Conservation (phyloP, 805 yeast genomes). For the Zygosaccharomyces gambellarensis region DNA sequence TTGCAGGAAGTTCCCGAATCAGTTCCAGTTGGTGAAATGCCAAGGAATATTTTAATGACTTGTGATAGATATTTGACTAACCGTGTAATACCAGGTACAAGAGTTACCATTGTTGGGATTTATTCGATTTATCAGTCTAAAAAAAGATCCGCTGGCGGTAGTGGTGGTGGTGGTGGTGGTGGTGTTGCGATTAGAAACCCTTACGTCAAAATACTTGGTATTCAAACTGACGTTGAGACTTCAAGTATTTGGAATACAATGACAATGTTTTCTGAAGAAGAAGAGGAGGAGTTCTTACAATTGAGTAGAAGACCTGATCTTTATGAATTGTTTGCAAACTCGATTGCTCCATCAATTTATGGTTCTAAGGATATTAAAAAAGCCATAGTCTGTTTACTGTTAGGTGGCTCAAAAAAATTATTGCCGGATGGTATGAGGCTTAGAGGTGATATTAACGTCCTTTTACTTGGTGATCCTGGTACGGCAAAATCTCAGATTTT, state of each 20-base stretch:
- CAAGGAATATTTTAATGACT: constrained; percentile 82
- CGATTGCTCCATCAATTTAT: constrained; percentile 95
- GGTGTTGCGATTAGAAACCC: constrained; percentile 89
- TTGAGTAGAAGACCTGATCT: constrained; percentile 79
- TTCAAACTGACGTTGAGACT: constrained; percentile 75
- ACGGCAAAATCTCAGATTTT: constrained; percentile 96
- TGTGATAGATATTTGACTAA: constrained; percentile 89
- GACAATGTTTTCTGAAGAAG: constrained; percentile 77
- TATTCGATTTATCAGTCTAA: constrained; percentile 85
- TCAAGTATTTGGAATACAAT: constrained; percentile 47
- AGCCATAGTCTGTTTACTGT: constrained; percentile 82
- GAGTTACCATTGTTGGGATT: constrained; percentile 88
- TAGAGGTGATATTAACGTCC: constrained; percentile 94
- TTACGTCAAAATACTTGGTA: constrained; percentile 79
- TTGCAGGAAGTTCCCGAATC: constrained; percentile 96
- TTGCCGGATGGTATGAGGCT: constrained; percentile 95
- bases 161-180: constrained; percentile 35
- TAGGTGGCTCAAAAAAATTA: constrained; percentile 91
- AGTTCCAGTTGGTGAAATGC: constrained; percentile 99
- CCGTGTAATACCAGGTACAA: constrained; percentile 88
- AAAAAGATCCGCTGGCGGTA: constrained; percentile 43
- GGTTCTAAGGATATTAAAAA: constrained; percentile 91
- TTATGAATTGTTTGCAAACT: constrained; percentile 75
- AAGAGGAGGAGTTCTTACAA: constrained; percentile 83
- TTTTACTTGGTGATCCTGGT: constrained; percentile 96